phyloP scores from a whole-genome alignment of 2,329 filamentous ascomycete species.

The Juglanconis sp. region DNA sequence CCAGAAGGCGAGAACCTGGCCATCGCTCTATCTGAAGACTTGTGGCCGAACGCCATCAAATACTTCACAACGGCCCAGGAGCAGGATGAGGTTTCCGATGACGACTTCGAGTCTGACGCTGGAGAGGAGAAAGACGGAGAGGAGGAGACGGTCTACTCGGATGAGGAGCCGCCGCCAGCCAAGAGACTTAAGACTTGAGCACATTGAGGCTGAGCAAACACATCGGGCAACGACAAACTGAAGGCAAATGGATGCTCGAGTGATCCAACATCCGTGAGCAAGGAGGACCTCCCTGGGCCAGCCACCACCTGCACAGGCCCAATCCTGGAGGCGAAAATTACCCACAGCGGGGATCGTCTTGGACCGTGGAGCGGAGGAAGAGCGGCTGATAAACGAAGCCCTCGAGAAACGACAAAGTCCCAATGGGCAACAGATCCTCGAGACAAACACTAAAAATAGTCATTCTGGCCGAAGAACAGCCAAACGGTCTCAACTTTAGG shows the following conservation, averaged over 20 bases:
- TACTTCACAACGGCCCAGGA: constrained; percentile 82
- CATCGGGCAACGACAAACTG: background rate
- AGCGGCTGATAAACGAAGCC: background rate
- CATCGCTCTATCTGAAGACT: constrained; percentile 75
- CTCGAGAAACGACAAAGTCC: background rate
- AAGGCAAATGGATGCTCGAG: background rate
- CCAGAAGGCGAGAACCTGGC: constrained; percentile 83
- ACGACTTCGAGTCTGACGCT: constrained; percentile 64
- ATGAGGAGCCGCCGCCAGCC: constrained; percentile 27
- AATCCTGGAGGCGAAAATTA: background rate
- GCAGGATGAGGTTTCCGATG: constrained; percentile 62
- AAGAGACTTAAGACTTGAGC: constrained; percentile 40
- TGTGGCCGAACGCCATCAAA: constrained; percentile 84
- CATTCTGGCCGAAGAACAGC: background rate
- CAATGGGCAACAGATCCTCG: background rate
- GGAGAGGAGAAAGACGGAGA: constrained; percentile 45
- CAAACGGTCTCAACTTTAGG: background rate
- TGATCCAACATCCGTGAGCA: background rate
- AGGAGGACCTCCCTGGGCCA: background rate
- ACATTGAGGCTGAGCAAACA: background rate
- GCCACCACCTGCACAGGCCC: background rate
- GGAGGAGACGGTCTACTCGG: constrained; percentile 17
- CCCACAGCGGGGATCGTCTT: background rate
- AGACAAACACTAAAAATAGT: constrained; percentile 13
- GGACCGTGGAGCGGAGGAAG: background rate